A percentile compares a stretch with the other conserved stretches of the same genome.
Evolutionary conservation across 768 basidiomycete genomes (phyloP).

Genomic region (Psilocybe cubensis): DNA sequence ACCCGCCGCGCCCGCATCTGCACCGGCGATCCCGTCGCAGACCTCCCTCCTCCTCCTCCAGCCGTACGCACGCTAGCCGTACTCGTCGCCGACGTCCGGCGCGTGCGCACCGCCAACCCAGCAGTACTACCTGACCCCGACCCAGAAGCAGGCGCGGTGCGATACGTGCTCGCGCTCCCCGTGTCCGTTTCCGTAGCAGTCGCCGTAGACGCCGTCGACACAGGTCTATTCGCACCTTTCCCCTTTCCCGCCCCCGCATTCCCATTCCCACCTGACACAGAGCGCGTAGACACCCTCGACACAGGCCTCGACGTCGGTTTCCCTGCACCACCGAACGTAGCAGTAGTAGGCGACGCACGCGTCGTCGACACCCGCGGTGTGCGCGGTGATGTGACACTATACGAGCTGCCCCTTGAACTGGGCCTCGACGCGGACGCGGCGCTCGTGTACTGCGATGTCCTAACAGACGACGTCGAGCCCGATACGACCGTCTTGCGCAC

Average conservation of each 20-base stretch:
- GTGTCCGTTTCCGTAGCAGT: constrained; percentile 18
- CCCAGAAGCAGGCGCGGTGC: constrained; percentile 37
- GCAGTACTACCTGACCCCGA: background rate
- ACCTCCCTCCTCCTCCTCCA: constrained; percentile 9
- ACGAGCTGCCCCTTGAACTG: constrained; percentile 29
- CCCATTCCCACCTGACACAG: constrained; percentile 2
- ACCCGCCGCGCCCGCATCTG: constrained; percentile 25
- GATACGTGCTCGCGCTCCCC: constrained; percentile 25
- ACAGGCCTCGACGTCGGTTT: constrained; percentile 22
- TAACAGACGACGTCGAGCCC: background rate
- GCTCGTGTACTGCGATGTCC: constrained; percentile 5
- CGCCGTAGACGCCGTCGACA: constrained; percentile 19
- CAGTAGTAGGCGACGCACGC: too few relatives aligned
- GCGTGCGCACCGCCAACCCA: constrained; percentile 15
- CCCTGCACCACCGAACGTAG: too few relatives aligned
- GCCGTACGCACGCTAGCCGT: constrained; percentile 18
- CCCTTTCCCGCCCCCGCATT: too few relatives aligned
- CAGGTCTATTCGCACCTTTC: too few relatives aligned
- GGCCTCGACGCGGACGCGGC: constrained; percentile 20
- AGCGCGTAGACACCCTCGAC: constrained; percentile 24
- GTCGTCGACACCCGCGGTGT: background rate
- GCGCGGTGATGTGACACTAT: constrained; percentile 10
- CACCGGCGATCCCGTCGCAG: constrained; percentile 19
- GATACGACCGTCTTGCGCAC: background rate
- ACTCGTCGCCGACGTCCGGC: constrained; percentile 28